Evolutionary conservation across 495 filamentous ascomycete species (phyloP), one percentile per base, ranked within the genome.

Genomic region (Podospora didyma): DNA sequence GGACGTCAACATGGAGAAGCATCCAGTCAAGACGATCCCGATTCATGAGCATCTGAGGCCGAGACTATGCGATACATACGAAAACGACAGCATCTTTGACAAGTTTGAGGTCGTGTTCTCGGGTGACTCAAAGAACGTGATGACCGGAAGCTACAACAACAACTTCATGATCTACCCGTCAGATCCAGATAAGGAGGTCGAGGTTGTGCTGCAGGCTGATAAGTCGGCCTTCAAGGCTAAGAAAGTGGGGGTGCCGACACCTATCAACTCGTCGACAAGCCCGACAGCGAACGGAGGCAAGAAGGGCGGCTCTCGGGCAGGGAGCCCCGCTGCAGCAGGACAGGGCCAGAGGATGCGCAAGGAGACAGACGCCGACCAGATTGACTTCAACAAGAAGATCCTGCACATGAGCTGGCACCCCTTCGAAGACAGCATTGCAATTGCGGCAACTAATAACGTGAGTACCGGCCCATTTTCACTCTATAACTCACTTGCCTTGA

Each of bases 341-440:
- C 90, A 92, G 65, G 92, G 91, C 24, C 90, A 90, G 63, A 83
- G 94, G 52, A 98, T 98, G 94, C 85, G 90, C 67, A 97, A 97
- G 77, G 94, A 98, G 79, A 98, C 95, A 50, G 94, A 98, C 73
- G 94, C 94, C 59, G 94, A 98, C 72, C 93, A 97, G 76, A 98
- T 98, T 74, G 94, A 98, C 70, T 98, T 97, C 77, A 97, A 98
- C 82, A 98, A 98, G 87, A 98, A 98, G 85, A 98, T 98, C 70
- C 68, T 98, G 71, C 94, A 98, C 71, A 98, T 98, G 94, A 97
- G 94, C 75, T 98, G 94, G 94, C 94, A 98, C 85, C 94, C 94
- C 47, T 96, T 91, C 69, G 94, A 98, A 78, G 94, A 98, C 77
- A 97, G 93, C 75, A 98, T 98, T 78, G 94, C 94, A 44, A 98